Base-by-base conservation (phyloP, 2,329 filamentous ascomycete species). In the Cladosporium sp. region DNA sequence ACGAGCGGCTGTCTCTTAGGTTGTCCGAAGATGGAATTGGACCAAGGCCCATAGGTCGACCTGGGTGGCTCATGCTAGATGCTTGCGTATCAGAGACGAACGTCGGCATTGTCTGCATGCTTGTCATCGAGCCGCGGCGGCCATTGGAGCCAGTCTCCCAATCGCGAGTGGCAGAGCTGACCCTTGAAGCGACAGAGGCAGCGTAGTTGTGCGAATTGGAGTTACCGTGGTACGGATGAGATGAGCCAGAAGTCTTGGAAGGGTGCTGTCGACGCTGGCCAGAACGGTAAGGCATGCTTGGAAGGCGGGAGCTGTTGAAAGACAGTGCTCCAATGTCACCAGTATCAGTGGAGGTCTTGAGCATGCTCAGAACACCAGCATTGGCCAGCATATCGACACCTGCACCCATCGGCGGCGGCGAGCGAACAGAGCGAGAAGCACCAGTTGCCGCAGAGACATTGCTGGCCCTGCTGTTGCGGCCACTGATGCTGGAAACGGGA, bases 351-450 rank as follows among this genome's bases (percentile, higher is more conserved):
- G 79, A 79, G 13, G 81, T 83, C 65, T 80, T 79, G 64, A 83
- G 79, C 82, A 84, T 84, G 67, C 79, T 81, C 73, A 81, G 75
- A 66, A 83, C 77, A 48, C 79, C 80, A 28, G 79, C 78, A 64
- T 76, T 75, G 69, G 70, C 62, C 73, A 75, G 59, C 73, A 73
- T 67, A 71, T 73, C 67, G 71, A 69, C 67, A 74, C 71, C 65
- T 65, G 75, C 61, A 54, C 71, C 65, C 65, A 71, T 67, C 69
- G 72, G 66, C 67, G 69, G 64, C 66, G 67, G 18, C 74, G 72
- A 74, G 65, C 75, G 71, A 58, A 74, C 43, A 21, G 72, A 71
- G 56, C 70, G 70, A 30, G 71, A 70, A 16, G 70, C 66, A 61
- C 71, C 72, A 43, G 74, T 74, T 43, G 76, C 73, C 26, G 71